phyloP scores from a whole-genome alignment of 2,329 filamentous ascomycete species.

The Calycina marina region DNA sequence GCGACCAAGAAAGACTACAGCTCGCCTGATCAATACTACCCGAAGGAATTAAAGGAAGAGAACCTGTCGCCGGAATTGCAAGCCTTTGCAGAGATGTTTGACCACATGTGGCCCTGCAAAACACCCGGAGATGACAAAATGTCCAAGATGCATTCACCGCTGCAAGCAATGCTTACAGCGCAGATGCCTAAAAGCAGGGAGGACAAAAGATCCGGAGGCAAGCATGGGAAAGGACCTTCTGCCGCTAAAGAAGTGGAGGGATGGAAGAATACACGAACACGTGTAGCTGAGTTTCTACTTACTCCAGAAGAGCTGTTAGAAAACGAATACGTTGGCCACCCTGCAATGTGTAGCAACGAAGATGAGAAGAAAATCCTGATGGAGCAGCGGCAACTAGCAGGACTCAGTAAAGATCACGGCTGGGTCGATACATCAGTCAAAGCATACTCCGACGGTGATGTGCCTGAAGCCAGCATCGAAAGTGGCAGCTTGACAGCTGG shows the following conservation, averaged over 20 bases:
- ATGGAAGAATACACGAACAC: slow-evolving; percentile 62
- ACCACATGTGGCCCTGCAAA: slow-evolving; percentile 77
- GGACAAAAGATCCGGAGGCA: slow-evolving; percentile 33
- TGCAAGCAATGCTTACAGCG: slow-evolving; percentile 70
- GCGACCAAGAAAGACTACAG: slow-evolving; percentile 13
- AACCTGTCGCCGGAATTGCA: slow-evolving; percentile 39
- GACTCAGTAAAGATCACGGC: slow-evolving; percentile 40
- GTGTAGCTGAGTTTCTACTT: slow-evolving; percentile 67
- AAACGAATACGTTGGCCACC: slow-evolving; percentile 76
- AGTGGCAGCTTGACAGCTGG: slow-evolving; percentile 74
- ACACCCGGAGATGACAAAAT: slow-evolving; percentile 75
- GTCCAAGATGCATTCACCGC: slow-evolving; percentile 70
- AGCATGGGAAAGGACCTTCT: slow-evolving; percentile 36
- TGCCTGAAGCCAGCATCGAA: slow-evolving; percentile 58
- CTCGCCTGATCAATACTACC: slow-evolving; percentile 45
- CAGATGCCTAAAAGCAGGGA: slow-evolving; percentile 56
- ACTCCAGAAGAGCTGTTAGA: slow-evolving; percentile 60
- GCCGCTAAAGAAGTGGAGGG: slow-evolving; percentile 46
- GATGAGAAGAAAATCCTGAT: slow-evolving; percentile 38
- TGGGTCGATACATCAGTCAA: slow-evolving; percentile 73
- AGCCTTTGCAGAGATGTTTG: slow-evolving; percentile 68
- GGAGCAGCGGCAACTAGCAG: slow-evolving; percentile 33
- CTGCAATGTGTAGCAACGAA: slow-evolving; percentile 48
- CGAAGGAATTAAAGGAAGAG: slow-evolving; percentile 35
- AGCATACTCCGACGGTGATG: slow-evolving; percentile 48